A percentile compares a stretch with the other conserved stretches of the same genome.
Evolutionary conservation across 345 rosid species (phyloP).

Genomic region (Eucalyptus marginata): DNA sequence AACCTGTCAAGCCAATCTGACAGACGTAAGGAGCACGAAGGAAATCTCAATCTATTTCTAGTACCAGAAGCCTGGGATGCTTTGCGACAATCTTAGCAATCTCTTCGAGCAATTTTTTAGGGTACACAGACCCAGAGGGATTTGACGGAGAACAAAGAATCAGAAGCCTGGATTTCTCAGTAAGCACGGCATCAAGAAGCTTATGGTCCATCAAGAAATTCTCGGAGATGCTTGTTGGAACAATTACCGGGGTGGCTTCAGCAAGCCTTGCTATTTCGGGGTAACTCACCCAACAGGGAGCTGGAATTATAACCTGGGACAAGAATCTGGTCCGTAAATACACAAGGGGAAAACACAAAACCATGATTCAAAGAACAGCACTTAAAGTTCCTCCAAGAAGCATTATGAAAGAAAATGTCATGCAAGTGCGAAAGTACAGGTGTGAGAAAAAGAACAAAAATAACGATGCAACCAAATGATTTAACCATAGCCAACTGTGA

Average conservation of each 20-base stretch:
- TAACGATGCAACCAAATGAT: background rate
- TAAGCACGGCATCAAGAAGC: slow-evolving; percentile 57
- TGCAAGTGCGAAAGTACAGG: background rate
- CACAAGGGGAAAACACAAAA: background rate
- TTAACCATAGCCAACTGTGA: background rate
- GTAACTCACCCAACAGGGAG: slow-evolving; percentile 96
- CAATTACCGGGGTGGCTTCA: slow-evolving; percentile 87
- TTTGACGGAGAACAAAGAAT: slow-evolving; percentile 94
- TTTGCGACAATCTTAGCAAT: slow-evolving; percentile 73
- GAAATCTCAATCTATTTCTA: background rate
- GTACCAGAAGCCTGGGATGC: slow-evolving; percentile 95
- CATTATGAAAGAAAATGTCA: background rate
- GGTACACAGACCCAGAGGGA: slow-evolving; percentile 96
- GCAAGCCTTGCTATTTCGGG: slow-evolving; percentile 93
- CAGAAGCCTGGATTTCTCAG: slow-evolving; percentile 75
- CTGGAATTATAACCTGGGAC: slow-evolving; percentile 83
- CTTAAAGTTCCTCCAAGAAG: background rate
- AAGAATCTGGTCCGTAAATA: background rate
- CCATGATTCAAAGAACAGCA: background rate
- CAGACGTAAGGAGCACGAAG: background rate
- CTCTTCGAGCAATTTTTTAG: slow-evolving; percentile 76
- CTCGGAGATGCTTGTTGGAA: slow-evolving; percentile 72
- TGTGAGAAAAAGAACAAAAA: background rate
- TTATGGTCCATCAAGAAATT: slow-evolving; percentile 83
- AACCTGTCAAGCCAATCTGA: background rate